These are phyloP conservation scores for Starmerella apicola DNA, from an alignment of 805 yeast genomes.

Conservation along the genomic window DNA sequence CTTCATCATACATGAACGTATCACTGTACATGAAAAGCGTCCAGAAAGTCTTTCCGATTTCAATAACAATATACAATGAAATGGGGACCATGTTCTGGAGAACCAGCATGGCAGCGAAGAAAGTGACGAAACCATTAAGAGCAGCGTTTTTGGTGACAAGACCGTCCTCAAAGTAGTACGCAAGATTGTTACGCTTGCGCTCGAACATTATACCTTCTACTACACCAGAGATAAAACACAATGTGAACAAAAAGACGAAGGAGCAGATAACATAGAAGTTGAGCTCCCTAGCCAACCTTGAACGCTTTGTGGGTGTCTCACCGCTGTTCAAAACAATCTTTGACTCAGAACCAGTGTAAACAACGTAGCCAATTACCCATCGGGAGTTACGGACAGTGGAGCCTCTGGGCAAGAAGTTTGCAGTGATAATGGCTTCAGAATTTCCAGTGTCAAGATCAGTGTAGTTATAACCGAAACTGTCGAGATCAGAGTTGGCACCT, in stretches of 20 bases:
- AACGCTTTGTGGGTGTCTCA: conserved; percentile 59
- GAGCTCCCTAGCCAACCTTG: conserved; percentile 52
- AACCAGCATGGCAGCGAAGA: conserved; percentile 59
- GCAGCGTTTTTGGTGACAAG: conserved; percentile 50
- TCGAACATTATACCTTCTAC: conserved; percentile 55
- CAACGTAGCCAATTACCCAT: conserved; percentile 62
- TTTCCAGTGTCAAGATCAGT: conserved; percentile 30
- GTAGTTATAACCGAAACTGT: conserved; percentile 53
- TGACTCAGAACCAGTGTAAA: conserved; percentile 66
- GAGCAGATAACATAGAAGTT: conserved; percentile 55
- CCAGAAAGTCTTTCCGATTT: conserved; percentile 64
- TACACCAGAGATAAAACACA: conserved; percentile 59
- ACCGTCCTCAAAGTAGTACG: conserved; percentile 44
- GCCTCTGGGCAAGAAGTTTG: conserved; percentile 60
- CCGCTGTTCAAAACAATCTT: conserved; percentile 73
- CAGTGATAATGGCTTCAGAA: conserved; percentile 47
- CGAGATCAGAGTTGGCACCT: conserved; percentile 54
- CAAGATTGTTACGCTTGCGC: conserved; percentile 33
- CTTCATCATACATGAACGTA: conserved; percentile 53
- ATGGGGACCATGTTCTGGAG: conserved; percentile 72
- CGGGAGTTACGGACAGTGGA: conserved; percentile 60
- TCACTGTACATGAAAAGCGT: conserved; percentile 67
- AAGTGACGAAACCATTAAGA: conserved; percentile 52
- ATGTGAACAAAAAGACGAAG: conserved; percentile 45
- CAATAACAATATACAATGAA: conserved; percentile 65